Evolutionary conservation across 257 asterid genomes (phyloP).

Genomic region (Nicotiana benthamiana): DNA sequence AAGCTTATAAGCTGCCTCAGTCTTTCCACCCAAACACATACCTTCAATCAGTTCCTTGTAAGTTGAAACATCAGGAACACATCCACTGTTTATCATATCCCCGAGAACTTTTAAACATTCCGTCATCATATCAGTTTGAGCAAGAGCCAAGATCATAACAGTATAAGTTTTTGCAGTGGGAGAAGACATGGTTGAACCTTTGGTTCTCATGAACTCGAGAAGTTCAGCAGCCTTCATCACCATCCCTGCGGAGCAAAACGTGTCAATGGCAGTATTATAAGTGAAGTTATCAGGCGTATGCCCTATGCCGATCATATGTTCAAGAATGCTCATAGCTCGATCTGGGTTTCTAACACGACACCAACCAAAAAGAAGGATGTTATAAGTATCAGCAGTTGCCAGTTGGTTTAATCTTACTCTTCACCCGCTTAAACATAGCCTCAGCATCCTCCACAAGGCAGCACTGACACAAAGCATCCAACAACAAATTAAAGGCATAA

Average conservation of each 20-base stretch:
- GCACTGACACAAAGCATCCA: slow-evolving; percentile 91
- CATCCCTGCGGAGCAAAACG: slow-evolving; percentile 86
- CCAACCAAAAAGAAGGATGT: slow-evolving; percentile 84
- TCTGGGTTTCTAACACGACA: slow-evolving; percentile 74
- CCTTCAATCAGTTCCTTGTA: slow-evolving; percentile 82
- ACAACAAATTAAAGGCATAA: slow-evolving; percentile 63
- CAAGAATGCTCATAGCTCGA: slow-evolving; percentile 59
- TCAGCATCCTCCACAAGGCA: slow-evolving; percentile 84
- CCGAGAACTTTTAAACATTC: slow-evolving; percentile 48
- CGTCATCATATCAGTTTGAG: slow-evolving; percentile 58
- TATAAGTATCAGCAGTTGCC: slow-evolving; percentile 73
- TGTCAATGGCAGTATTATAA: slow-evolving; percentile 78
- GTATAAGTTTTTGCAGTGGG: slow-evolving; percentile 88
- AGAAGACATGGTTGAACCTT: slow-evolving; percentile 75
- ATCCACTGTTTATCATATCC: slow-evolving; percentile 72
- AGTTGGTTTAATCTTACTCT: slow-evolving; percentile 56
- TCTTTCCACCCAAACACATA: slow-evolving; percentile 59
- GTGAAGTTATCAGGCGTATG: slow-evolving; percentile 69
- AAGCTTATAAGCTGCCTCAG: slow-evolving; percentile 64
- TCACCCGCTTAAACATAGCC: slow-evolving; percentile 50
- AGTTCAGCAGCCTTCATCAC: slow-evolving; percentile 61
- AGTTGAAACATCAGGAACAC: slow-evolving; percentile 88
- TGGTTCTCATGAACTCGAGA: slow-evolving; percentile 67
- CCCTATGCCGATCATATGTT: slow-evolving; percentile 75
- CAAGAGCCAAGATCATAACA: slow-evolving; percentile 65